phyloP scores from a whole-genome alignment of 331 rosid genomes.

The Erythrophleum ivorense region DNA sequence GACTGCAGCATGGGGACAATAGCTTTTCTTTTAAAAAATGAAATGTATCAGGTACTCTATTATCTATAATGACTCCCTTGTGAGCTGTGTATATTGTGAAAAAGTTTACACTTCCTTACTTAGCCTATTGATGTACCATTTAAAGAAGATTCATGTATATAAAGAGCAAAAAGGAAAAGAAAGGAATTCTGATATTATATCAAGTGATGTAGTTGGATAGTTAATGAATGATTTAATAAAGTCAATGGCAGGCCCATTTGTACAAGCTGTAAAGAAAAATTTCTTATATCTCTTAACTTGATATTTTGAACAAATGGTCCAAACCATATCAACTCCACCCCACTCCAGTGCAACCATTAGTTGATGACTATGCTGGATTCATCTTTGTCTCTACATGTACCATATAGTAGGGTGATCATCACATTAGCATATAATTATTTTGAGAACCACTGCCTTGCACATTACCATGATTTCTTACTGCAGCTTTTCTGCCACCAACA shows the following conservation, averaged over 20 bases:
- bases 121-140: not conserved
- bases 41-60: not conserved
- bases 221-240: not conserved
- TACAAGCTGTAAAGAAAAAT: not conserved
- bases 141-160: not conserved
- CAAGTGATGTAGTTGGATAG: not conserved
- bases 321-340: not conserved
- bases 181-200: not conserved
- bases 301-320: not conserved
- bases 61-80: not conserved
- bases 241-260: not conserved
- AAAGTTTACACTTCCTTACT: not conserved
- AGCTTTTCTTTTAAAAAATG: not conserved
- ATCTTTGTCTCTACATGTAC: not conserved
- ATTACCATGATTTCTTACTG: too few species aligned
- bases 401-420: not conserved
- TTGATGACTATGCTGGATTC: constrained; percentile 5
- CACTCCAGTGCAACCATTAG: not conserved
- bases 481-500: not conserved
- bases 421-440: not conserved
- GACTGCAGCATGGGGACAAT: not conserved
- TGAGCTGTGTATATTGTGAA: not conserved
- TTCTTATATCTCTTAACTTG: not conserved
- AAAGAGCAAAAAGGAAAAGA: not conserved
- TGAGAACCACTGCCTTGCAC: not conserved